Evolutionary conservation across 2,329 filamentous ascomycete genomes (phyloP), one percentile per base, ranked within the genome.

Genomic region (Sporothrix brunneoviolacea): DNA sequence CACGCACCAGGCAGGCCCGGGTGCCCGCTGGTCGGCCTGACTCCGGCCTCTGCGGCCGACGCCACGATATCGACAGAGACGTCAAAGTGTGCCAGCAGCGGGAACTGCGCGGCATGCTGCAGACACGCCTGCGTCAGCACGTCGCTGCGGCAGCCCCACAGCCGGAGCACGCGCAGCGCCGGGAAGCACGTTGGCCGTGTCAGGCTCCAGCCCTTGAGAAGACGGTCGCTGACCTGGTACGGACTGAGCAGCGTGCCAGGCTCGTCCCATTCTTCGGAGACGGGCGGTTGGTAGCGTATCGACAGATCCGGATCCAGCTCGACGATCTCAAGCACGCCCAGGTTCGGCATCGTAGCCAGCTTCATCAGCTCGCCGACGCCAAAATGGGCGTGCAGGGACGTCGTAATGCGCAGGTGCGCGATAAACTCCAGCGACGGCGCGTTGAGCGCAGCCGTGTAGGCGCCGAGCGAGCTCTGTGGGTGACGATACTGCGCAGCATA

Each of bases 321-420:
- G 13, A 74, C 62, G 19, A 77, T 64, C 58, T 76, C 72, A 12
- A 77, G 65, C 3, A 72, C 65, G 8, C 68, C 73, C 4, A 77
- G 67, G 45, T 76, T 77, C 24, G 63, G 66, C 55, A 77, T 63
- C 4, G 65, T 58, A 0, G 70, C 57, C 28, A 77, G 60, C 16
- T 58, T 59, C 2, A 75, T 54, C 24, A 77, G 57, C 44, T 76
- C 71, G 18, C 63, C 59, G 1, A 64, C 63, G 5, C 50, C 57
- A 36, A 64, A 59, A 2, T 27, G 30, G 15, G 48, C 37, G 1
- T n/a, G 18, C 3, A 13, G 6, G 2, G 51, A 56, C 4, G 54
- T 12, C 4, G 19, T 15, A 24, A 66, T 56, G 27, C 56, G 57
- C 1, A 67, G 53, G 30, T 63, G 61, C 3, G 54, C 55, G 24